Conservation (phyloP, 2,329 filamentous ascomycete genomes). For the Pestalotiopsis fici region DNA sequence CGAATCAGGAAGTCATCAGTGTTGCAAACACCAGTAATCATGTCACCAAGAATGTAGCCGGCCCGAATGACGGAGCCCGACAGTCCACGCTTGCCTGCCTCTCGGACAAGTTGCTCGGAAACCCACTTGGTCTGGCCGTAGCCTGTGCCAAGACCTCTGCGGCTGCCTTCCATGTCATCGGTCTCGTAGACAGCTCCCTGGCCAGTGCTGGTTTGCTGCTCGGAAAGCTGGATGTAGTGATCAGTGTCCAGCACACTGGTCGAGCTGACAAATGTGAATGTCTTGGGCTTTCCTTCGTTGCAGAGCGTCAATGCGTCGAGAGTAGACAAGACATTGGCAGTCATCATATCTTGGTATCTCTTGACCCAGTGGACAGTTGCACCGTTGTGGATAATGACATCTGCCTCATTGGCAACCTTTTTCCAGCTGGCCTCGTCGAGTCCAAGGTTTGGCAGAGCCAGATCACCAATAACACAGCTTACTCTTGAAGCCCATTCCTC, state of each 20-base stretch:
- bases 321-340: slow-evolving; percentile 79
- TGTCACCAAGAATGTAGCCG: slow-evolving; percentile 82
- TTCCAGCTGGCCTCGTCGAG: slow-evolving; percentile 69
- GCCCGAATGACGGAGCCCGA: slow-evolving; percentile 76
- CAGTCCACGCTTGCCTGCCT: slow-evolving; percentile 78
- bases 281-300: slow-evolving; percentile 75
- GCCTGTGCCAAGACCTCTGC: slow-evolving; percentile 76
- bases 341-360: slow-evolving; percentile 71
- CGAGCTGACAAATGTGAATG: slow-evolving; percentile 79
- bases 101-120: slow-evolving; percentile 67
- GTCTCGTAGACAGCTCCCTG: slow-evolving; percentile 69
- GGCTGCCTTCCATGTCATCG: slow-evolving; percentile 78
- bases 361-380: slow-evolving; percentile 81
- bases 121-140: slow-evolving; percentile 92
- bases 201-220: slow-evolving; percentile 60
- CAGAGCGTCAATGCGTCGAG: slow-evolving; percentile 77
- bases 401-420: slow-evolving; percentile 63
- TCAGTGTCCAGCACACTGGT: slow-evolving; percentile 82
- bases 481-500: slow-evolving; percentile 67
- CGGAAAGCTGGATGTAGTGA: slow-evolving; percentile 75
- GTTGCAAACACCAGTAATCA: slow-evolving; percentile 68
- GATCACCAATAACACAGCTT: slow-evolving; percentile 70
- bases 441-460: slow-evolving; percentile 73
- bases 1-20: slow-evolving; percentile 91
- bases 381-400: slow-evolving; percentile 81